Evolutionary conservation across 208 protist genomes (phyloP).

Genomic region (Leishmania braziliensis): DNA sequence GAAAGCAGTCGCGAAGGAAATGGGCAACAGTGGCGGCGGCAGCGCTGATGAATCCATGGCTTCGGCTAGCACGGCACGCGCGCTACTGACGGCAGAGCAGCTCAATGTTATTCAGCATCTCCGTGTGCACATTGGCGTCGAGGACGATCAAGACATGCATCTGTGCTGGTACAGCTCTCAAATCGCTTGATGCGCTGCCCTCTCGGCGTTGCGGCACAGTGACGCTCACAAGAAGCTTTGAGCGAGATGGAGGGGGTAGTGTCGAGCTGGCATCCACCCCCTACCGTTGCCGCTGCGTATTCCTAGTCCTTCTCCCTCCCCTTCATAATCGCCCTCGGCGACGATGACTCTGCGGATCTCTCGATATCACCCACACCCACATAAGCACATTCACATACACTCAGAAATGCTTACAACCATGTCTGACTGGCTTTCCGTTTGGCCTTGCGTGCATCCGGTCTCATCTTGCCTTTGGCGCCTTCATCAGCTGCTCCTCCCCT

Average conservation of each 20-base stretch:
- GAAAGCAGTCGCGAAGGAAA: background rate
- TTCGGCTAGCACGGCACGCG: constrained; percentile 2
- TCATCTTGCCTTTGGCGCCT: background rate
- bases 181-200: constrained; percentile 44
- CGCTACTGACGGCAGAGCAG: constrained; percentile 47
- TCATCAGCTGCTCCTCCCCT: background rate
- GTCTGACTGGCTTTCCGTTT: background rate
- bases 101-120: constrained; percentile 41
- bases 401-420: background rate
- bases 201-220: background rate
- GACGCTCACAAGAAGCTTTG: constrained; percentile 1
- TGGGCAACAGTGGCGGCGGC: background rate
- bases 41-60: background rate
- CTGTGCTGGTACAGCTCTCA: constrained; percentile 70
- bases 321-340: background rate
- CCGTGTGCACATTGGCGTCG: constrained; percentile 42
- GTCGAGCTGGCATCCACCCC: background rate
- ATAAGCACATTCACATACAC: background rate
- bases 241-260: background rate
- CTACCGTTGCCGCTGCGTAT: background rate
- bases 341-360: background rate
- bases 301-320: background rate
- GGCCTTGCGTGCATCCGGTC: background rate
- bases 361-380: background rate
- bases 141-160: constrained; percentile 44